These are phyloP conservation scores for Marchantia paleacea DNA, from an alignment of 225 moss, liverwort and hornwort genomes.

Conservation along the genomic window DNA sequence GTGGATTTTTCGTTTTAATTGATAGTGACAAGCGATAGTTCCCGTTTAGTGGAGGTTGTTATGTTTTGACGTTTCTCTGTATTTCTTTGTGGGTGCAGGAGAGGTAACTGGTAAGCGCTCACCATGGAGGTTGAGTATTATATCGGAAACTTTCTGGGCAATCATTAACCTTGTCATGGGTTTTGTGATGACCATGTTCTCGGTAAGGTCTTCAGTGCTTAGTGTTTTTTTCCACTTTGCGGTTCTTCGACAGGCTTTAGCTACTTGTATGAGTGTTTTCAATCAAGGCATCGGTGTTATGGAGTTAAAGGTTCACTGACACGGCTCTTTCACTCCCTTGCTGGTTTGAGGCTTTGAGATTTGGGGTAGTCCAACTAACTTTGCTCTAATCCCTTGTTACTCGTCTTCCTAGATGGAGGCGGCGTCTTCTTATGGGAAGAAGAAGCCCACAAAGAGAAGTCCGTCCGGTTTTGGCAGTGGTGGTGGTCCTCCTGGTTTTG, in stretches of 20 bases:
- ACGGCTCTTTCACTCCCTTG: neutral
- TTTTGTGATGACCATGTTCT: slow-evolving; percentile 26
- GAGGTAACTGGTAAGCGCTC: slow-evolving; percentile 23
- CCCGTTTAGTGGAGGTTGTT: too few relatives aligned
- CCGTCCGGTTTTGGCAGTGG: slow-evolving; percentile 10
- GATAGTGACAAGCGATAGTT: too few relatives aligned
- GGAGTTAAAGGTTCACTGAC: neutral
- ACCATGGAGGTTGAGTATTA: slow-evolving; percentile 21
- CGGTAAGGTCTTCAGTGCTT: slow-evolving; percentile 2
- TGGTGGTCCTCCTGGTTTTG: slow-evolving; percentile 22
- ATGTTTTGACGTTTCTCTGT: too few relatives aligned
- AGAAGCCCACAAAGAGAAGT: slow-evolving; percentile 15
- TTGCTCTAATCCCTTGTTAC: too few relatives aligned
- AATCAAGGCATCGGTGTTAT: neutral
- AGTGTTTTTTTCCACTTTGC: neutral
- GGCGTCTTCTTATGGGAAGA: slow-evolving; percentile 21
- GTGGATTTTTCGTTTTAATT: too few relatives aligned
- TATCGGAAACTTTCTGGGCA: slow-evolving; percentile 22
- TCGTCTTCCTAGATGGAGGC: slow-evolving; percentile 18
- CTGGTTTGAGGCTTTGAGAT: neutral
- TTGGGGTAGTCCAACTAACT: too few relatives aligned
- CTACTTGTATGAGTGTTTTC: neutral
- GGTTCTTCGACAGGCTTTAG: neutral
- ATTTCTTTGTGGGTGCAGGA: neutral
- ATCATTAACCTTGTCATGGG: slow-evolving; percentile 15